Evolutionary conservation across 139 green algal species (phyloP).

Genomic region (Chlorella sp.): DNA sequence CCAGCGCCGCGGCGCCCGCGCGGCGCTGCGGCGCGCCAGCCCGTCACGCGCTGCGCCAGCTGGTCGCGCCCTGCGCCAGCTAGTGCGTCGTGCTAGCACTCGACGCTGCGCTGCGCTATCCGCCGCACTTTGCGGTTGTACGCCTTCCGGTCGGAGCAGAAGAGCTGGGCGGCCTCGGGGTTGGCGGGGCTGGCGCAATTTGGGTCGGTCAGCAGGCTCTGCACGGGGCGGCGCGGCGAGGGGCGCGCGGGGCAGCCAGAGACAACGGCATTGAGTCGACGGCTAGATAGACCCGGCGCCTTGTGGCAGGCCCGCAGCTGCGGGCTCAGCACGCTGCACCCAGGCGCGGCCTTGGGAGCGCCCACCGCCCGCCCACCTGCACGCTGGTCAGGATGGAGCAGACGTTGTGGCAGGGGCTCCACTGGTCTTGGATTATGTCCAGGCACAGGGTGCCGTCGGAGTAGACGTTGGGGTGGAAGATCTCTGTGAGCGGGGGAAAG

Average conservation of each 20-base stretch:
- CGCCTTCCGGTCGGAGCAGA: constrained; percentile 21
- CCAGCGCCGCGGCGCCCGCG: too few relatives aligned
- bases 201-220: constrained; percentile 89
- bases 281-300: too few relatives aligned
- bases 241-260: too few relatives aligned
- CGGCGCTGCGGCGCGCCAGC: too few relatives aligned
- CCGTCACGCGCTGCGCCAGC: too few relatives aligned
- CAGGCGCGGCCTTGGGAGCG: background rate
- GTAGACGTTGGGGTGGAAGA: constrained; percentile 56
- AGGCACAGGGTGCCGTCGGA: constrained; percentile 91
- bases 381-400: constrained; percentile 89
- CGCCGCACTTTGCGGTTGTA: constrained; percentile 80
- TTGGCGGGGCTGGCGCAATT: constrained; percentile 92
- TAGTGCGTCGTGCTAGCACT: too few relatives aligned
- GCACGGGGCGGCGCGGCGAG: constrained; percentile 52
- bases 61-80: too few relatives aligned
- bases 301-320: too few relatives aligned
- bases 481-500: too few relatives aligned
- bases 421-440: constrained; percentile 93
- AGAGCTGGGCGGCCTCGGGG: constrained; percentile 76
- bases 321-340: constrained; percentile 76
- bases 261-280: too few relatives aligned
- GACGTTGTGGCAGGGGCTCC: constrained; percentile 89
- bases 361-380: constrained; percentile 29
- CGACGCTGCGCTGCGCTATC: constrained; percentile 54